Percentiles rank a stretch among this genome's conserved stretches.
These are phyloP conservation scores for Fusarium hostae DNA, from an alignment of 2,329 filamentous ascomycete genomes.

Conservation along the genomic window DNA sequence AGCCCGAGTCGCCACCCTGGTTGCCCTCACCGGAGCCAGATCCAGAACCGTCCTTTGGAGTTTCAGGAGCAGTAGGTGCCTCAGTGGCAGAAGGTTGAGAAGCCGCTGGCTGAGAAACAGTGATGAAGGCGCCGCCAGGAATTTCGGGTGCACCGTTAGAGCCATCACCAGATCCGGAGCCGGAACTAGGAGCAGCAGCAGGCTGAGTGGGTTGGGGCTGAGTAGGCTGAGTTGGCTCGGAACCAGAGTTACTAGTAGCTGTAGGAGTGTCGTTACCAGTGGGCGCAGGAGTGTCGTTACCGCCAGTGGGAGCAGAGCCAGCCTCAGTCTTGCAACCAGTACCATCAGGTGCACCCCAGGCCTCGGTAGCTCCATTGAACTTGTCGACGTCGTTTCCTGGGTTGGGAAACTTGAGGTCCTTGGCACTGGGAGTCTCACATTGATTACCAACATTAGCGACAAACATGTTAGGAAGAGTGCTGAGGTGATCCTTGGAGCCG, in stretches of 20 bases:
- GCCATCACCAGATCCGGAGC: neutral
- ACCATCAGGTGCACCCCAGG: too few relatives aligned
- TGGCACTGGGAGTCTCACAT: constrained; percentile 55
- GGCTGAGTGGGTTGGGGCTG: neutral
- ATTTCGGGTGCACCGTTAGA: neutral
- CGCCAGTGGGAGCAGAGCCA: neutral
- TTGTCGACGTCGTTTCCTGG: constrained; percentile 67
- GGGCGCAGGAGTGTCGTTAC: neutral
- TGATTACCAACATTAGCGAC: constrained; percentile 70
- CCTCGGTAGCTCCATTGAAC: constrained; percentile 43
- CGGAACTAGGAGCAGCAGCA: neutral
- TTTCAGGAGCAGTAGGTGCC: neutral
- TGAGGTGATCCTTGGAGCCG: constrained; percentile 63
- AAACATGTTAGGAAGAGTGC: constrained; percentile 76
- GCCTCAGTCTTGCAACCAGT: too few relatives aligned
- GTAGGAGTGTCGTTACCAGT: neutral
- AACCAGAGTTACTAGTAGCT: neutral
- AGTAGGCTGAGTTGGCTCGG: too few relatives aligned
- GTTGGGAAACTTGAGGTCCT: constrained; percentile 60
- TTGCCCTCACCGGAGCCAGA: neutral
- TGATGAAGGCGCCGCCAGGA: constrained; percentile 57
- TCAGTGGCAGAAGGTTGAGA: constrained; percentile 29
- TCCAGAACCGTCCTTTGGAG: neutral
- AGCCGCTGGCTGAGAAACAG: constrained; percentile 38
- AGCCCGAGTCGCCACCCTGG: constrained; percentile 25